A percentile compares a stretch with the other conserved stretches of the same genome.
These are phyloP conservation scores for Stagonosporopsis tanaceti DNA, from an alignment of 2,329 filamentous ascomycete species.

Conservation along the genomic window DNA sequence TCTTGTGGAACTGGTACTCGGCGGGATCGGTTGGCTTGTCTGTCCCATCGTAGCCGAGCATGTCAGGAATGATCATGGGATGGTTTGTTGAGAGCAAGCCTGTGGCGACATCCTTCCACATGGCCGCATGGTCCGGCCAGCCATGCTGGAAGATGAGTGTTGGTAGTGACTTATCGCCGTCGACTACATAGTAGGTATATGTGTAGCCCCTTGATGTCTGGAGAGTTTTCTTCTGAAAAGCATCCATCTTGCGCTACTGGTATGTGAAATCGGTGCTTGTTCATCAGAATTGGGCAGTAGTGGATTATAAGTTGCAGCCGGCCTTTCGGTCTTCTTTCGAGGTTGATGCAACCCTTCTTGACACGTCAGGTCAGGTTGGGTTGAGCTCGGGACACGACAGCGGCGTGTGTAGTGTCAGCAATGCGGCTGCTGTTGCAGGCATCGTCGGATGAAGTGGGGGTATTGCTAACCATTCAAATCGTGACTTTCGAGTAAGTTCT, in stretches of 20 bases:
- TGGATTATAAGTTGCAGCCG: neutral
- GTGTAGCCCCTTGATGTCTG: slow-evolving; percentile 37
- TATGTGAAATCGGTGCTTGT: neutral
- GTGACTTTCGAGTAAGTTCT: neutral
- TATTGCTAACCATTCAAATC: neutral
- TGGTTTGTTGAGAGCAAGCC: slow-evolving; percentile 52
- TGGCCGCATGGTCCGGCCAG: slow-evolving; percentile 57
- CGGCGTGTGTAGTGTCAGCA: slow-evolving; percentile 1
- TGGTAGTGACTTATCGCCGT: slow-evolving; percentile 31
- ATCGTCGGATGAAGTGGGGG: slow-evolving; percentile 6
- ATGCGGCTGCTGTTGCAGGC: slow-evolving; percentile 2
- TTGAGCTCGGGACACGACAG: neutral
- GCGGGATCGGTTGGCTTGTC: slow-evolving; percentile 41
- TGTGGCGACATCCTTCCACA: slow-evolving; percentile 56
- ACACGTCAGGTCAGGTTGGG: neutral
- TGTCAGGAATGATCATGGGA: slow-evolving; percentile 50
- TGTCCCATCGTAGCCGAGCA: slow-evolving; percentile 51
- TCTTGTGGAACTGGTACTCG: slow-evolving; percentile 31
- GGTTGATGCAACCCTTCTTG: neutral
- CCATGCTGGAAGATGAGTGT: slow-evolving; percentile 56
- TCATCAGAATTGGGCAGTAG: neutral
- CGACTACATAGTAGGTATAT: slow-evolving; percentile 39
- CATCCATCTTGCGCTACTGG: slow-evolving; percentile 29
- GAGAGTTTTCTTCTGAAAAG: slow-evolving; percentile 37
- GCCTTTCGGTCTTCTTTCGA: neutral